Base-by-base conservation (phyloP, 805 yeast species). In the Cephaloascus fragrans region DNA sequence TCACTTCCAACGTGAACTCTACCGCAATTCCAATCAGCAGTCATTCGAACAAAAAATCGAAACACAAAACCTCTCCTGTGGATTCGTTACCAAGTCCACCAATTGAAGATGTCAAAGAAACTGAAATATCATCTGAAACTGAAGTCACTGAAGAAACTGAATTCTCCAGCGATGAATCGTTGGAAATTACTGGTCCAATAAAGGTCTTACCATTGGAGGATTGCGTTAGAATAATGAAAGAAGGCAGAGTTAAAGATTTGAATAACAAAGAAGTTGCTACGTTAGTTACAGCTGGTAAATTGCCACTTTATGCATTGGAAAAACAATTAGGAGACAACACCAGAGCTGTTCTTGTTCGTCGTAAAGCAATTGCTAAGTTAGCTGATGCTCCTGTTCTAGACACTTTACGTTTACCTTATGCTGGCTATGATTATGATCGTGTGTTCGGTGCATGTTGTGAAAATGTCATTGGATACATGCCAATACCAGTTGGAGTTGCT, bases 381-480 rank as follows among this genome's bases (percentile, higher is more conserved):
- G 86, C 96, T 4, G 73, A 79, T 49, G 87, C 94, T 16, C 88
- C 95, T 40, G 79, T 85, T 15, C 69, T 93, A 40, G 81, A 79
- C 47, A 63, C 82, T 2, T 67, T 74, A 26, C 74, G 77, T 46
- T 69, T 93, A 46, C 99, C 99, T 15, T 88, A 77, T 61, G 65
- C 70, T 46, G 64, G 77, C 53, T 93, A 90, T 56, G 96, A 93
- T 57, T 93, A 88, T 57, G 94, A 88, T 56, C 80, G 97, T 48
- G 98, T 93, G 4, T 82, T 89, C 54, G 98, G 98, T 44, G 97
- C 98, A 8, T 93, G 99, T 67, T 93, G 99, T 69, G 99, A 93
- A 61, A 93, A 93, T 55, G 99, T 93, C 42, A 83, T 93, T 59
- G 99, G 99, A 23, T 93, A 71, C 57, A 77, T 90, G 80, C 99